Evolutionary conservation across 306 rosid species (phyloP), one percentile per base, ranked within the genome.

Genomic region (Canavalia gladiata): DNA sequence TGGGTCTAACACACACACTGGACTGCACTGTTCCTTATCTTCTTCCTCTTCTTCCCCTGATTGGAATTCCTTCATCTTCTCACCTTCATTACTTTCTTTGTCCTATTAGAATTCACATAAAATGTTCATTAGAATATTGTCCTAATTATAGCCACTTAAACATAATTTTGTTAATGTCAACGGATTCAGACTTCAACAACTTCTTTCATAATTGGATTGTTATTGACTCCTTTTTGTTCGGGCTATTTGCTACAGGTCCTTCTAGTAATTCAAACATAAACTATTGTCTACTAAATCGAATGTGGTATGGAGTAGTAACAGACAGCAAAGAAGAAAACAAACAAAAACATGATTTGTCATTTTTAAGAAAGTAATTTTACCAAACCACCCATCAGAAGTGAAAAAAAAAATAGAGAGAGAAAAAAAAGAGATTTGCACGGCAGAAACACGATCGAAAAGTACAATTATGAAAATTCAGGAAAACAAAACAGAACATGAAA

Each of bases 1-100:
- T 80, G 97, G 97, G 83, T 96, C 98, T 88, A 96, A 86, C 13
- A 96, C 92, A 6, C 94, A 93, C n/a, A 96, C 98, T 1, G 99
- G 99, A 79, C 99, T 96, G 76, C 89, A 87, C 63, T 92, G 99
- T 77, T 96, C 99, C 74, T 96, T 93, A 78, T 96, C 98, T 75
- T 96, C 99, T 62, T 92, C 95, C 77, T 85, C 94, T 77, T 86
- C 89, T 47, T 87, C 93, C 45, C 82, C 92, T 67, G 85, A 64
- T 55, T 81, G 74, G 33, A 85, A 76, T 71, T 87, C 85, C 46
- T 87, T 62, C 34, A 79, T 43, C 33, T 81, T 77, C 84, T 83
- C 90, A 9, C 6, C 69, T 72, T 60, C 84, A 1, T 77, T 78
- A 42, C 75, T 84, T 46, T 72, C 88, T 52, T 84, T 84, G 54